These are phyloP conservation scores for Thielaviopsis musarum DNA, from an alignment of 2,329 filamentous ascomycete genomes.

Conservation along the genomic window DNA sequence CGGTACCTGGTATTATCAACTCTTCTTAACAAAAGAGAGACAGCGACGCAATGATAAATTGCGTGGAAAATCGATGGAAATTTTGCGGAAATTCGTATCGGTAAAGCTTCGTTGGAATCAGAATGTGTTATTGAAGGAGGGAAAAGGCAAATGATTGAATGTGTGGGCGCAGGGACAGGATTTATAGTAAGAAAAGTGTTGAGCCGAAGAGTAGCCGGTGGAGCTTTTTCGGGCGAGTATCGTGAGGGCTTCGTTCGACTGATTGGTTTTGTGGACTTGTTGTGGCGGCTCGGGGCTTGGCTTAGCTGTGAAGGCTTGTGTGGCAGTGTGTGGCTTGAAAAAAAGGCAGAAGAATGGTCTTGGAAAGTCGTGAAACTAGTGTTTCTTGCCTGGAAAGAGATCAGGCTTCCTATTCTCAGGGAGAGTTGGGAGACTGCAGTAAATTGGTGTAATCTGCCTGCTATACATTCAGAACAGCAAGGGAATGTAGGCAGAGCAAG, in stretches of 20 bases:
- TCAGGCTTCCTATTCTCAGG: no score
- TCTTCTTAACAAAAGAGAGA: neutral
- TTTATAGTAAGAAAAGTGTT: neutral
- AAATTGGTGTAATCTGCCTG: no score
- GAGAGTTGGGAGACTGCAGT: no score
- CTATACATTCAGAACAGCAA: no score
- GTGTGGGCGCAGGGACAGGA: neutral
- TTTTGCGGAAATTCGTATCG: no score
- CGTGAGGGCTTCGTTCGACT: neutral
- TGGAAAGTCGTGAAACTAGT: neutral
- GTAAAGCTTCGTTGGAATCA: neutral
- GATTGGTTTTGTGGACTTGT: neutral
- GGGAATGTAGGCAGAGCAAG: no score
- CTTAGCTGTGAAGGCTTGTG: neutral
- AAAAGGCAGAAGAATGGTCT: neutral
- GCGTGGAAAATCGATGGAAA: neutral
- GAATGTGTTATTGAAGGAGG: neutral
- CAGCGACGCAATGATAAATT: neutral
- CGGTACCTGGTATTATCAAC: neutral
- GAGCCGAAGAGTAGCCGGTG: neutral
- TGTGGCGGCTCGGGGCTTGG: neutral
- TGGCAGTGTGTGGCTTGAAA: neutral
- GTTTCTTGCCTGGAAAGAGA: neutral
- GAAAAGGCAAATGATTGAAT: neutral
- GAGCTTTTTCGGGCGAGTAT: neutral